phyloP scores from a whole-genome alignment of 257 asterid genomes.

The Scutellaria minor region DNA sequence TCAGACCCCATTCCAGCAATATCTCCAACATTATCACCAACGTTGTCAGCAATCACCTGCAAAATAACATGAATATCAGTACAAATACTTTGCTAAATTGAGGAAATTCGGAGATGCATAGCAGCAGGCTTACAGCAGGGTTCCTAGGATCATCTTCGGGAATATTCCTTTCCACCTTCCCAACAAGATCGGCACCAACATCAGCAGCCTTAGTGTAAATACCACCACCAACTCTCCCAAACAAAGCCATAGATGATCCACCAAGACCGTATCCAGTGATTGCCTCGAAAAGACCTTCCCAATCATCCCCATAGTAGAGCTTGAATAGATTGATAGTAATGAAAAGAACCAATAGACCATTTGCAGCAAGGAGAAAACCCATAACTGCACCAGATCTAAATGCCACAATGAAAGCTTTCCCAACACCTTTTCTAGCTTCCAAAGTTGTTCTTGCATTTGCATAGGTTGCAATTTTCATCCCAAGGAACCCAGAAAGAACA shows the following conservation, averaged over 20 bases:
- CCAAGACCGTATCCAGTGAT: constrained; percentile 98
- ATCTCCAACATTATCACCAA: constrained; percentile 96
- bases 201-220: constrained; percentile 84
- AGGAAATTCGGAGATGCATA: not conserved
- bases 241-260: constrained; percentile 97
- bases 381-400: constrained; percentile 92
- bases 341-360: constrained; percentile 85
- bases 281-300: constrained; percentile 97
- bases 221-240: constrained; percentile 98
- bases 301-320: constrained; percentile 88
- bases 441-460: constrained; percentile 95
- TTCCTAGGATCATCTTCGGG: constrained; percentile 75
- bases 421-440: constrained; percentile 95
- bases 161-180: constrained; percentile 65
- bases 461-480: constrained; percentile 96
- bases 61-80: constrained; percentile 35
- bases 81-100: constrained; percentile 3
- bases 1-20: constrained; percentile 93
- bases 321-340: constrained; percentile 78
- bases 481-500: constrained; percentile 88
- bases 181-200: constrained; percentile 74
- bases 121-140: constrained; percentile 54
- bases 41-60: constrained; percentile 96
- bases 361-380: constrained; percentile 99
- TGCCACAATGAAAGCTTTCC: constrained; percentile 68